Percentiles rank a stretch among this genome's conserved stretches.
These are phyloP conservation scores for Haplographium delicatum DNA, from an alignment of 495 filamentous ascomycete genomes.

Conservation along the genomic window DNA sequence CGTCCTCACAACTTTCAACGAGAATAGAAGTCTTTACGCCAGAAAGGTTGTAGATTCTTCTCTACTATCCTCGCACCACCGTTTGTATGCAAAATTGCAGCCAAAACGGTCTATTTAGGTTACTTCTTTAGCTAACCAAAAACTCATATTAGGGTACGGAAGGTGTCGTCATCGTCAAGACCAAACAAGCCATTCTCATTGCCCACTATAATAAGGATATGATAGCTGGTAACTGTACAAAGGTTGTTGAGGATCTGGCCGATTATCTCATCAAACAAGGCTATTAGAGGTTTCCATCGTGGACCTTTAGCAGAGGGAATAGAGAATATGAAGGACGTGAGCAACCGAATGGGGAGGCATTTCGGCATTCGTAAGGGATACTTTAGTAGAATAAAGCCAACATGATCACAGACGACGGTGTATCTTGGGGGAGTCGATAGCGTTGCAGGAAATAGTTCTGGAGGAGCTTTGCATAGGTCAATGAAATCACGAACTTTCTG, in stretches of 20 bases:
- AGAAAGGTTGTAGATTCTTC: constrained; percentile 62
- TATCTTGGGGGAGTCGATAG: constrained; percentile 8
- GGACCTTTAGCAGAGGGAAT: neutral
- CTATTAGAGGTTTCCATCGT: constrained; percentile 56
- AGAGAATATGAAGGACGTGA: constrained; percentile 3
- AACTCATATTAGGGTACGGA: constrained; percentile 60
- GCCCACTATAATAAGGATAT: constrained; percentile 72
- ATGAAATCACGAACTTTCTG: constrained; percentile 19
- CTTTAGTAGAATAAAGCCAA: constrained; percentile 23
- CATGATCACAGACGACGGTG: constrained; percentile 12
- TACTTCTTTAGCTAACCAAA: too few species aligned
- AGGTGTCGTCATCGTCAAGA: constrained; percentile 75
- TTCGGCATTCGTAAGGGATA: constrained; percentile 22
- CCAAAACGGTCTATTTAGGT: too few species aligned
- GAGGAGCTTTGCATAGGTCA: constrained; percentile 22
- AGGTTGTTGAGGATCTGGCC: constrained; percentile 60
- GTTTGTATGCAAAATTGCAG: too few species aligned
- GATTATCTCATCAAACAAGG: constrained; percentile 68
- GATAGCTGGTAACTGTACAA: constrained; percentile 60
- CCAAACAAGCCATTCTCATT: constrained; percentile 78
- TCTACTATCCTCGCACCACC: too few species aligned
- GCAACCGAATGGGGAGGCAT: constrained; percentile 9
- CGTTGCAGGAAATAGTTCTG: constrained; percentile 9
- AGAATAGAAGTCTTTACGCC: constrained; percentile 75
- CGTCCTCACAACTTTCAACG: constrained; percentile 64